A percentile compares a stretch with the other conserved stretches of the same genome.
Evolutionary conservation across 345 rosid genomes (phyloP).

Genomic region (Eucalyptus erythrocorys): DNA sequence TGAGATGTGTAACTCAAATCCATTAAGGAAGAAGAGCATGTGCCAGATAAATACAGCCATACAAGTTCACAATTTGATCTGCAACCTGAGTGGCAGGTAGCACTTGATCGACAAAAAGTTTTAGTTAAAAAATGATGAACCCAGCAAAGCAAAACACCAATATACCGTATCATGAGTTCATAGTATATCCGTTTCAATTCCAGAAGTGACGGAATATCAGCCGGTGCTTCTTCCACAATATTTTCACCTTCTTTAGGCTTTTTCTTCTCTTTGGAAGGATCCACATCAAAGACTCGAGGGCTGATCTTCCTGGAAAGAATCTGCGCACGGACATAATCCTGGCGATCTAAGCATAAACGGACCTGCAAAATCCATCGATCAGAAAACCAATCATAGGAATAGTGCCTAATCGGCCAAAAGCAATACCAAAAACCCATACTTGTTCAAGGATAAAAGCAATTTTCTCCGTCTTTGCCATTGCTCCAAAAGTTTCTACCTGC

Average conservation of each 20-base stretch:
- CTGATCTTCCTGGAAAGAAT: conserved; percentile 95
- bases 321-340: conserved; percentile 92
- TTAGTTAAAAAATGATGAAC: not conserved
- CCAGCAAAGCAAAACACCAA: not conserved
- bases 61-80: not conserved
- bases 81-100: not conserved
- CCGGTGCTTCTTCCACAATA: conserved; percentile 88
- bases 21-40: not conserved
- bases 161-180: conserved; percentile 82
- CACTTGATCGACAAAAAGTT: not conserved
- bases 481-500: conserved; percentile 96
- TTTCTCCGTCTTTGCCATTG: conserved; percentile 97
- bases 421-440: conserved; percentile 19
- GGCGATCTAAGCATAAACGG: conserved; percentile 80
- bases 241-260: conserved; percentile 89
- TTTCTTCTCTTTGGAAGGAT: conserved; percentile 76
- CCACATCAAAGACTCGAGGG: conserved; percentile 74
- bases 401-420: not conserved
- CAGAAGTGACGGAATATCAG: conserved; percentile 82
- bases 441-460: conserved; percentile 93
- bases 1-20: not conserved
- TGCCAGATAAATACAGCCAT: not conserved
- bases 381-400: not conserved
- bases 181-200: conserved; percentile 79
- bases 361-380: conserved; percentile 31